Conservation (phyloP, 805 yeast genomes). For the Schwanniomyces sp. region DNA sequence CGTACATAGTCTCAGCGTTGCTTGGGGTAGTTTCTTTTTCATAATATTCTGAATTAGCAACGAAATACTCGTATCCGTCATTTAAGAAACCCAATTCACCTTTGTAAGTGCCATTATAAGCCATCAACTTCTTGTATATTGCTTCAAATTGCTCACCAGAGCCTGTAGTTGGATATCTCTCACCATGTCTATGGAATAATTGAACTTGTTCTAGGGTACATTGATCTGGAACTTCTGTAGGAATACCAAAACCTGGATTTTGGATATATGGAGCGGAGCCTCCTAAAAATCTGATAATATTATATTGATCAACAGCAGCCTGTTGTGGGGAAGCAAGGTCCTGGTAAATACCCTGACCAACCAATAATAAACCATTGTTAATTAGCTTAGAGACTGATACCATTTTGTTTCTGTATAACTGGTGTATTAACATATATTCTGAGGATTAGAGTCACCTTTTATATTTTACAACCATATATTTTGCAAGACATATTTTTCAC, state of each 20-base stretch:
- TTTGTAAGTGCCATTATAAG: slow-evolving; percentile 26
- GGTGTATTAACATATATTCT: too few relatives aligned
- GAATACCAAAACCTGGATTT: slow-evolving; percentile 53
- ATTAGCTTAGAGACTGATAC: slow-evolving; percentile 29
- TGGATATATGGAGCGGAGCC: slow-evolving; percentile 58
- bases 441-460: too few relatives aligned
- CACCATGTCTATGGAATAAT: slow-evolving; percentile 75
- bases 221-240: slow-evolving; percentile 46
- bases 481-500: too few relatives aligned
- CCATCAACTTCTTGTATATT: slow-evolving; percentile 22
- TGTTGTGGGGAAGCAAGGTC: slow-evolving; percentile 41
- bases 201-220: slow-evolving; percentile 68
- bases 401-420: too few relatives aligned
- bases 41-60: slow-evolving; percentile 30
- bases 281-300: slow-evolving; percentile 50
- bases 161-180: slow-evolving; percentile 51
- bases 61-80: slow-evolving; percentile 50
- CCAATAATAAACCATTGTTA: slow-evolving; percentile 29
- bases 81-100: slow-evolving; percentile 57
- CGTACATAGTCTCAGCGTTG: slow-evolving; percentile 43
- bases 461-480: too few relatives aligned
- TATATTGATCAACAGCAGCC: slow-evolving; percentile 44
- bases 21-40: slow-evolving; percentile 54
- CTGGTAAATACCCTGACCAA: slow-evolving; percentile 22
- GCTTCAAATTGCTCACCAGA: slow-evolving; percentile 27